These are phyloP conservation scores for Neoascochyta sp. DNA, from an alignment of 2,329 filamentous ascomycete genomes.

Conservation along the genomic window DNA sequence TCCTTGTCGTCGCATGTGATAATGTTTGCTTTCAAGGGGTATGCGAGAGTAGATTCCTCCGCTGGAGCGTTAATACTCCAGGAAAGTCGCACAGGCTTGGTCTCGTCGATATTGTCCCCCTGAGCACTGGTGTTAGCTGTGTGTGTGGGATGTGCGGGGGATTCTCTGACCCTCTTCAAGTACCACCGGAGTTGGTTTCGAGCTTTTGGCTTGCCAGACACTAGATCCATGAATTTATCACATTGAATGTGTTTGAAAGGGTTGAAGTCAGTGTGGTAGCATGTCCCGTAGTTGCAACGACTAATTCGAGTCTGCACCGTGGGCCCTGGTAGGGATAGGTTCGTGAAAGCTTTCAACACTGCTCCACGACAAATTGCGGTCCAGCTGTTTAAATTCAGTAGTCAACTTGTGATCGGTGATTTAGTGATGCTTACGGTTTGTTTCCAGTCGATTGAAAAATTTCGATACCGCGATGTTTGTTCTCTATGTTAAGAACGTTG, in stretches of 20 bases:
- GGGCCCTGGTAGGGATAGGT: not conserved
- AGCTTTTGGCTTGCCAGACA: not conserved
- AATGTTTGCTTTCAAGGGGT: not conserved
- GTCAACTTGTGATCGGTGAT: not conserved
- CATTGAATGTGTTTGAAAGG: slow-evolving; percentile 1
- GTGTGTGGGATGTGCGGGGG: not conserved
- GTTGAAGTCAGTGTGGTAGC: slow-evolving; percentile 2
- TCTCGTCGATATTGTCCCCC: slow-evolving; percentile 2
- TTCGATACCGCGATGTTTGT: slow-evolving; percentile 7
- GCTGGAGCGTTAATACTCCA: slow-evolving; percentile 1
- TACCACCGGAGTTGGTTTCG: slow-evolving; percentile 4
- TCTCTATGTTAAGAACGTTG: slow-evolving; percentile 4
- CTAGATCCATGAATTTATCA: slow-evolving; percentile 2
- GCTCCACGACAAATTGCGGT: slow-evolving; percentile 11
- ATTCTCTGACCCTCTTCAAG: slow-evolving; percentile 1
- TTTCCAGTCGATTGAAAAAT: slow-evolving; percentile 4
- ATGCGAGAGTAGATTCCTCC: not conserved
- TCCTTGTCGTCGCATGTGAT: slow-evolving; percentile 2
- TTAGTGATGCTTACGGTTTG: slow-evolving; percentile 2
- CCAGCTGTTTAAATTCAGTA: slow-evolving; percentile 3
- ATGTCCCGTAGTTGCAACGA: slow-evolving; percentile 7
- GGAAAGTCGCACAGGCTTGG: slow-evolving; percentile 2
- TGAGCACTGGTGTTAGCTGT: not conserved
- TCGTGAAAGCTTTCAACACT: slow-evolving; percentile 5
- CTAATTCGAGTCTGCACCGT: slow-evolving; percentile 5